These are phyloP conservation scores for Nitzschia sp. DNA, from an alignment of 108 stramenopile species.

Conservation along the genomic window DNA sequence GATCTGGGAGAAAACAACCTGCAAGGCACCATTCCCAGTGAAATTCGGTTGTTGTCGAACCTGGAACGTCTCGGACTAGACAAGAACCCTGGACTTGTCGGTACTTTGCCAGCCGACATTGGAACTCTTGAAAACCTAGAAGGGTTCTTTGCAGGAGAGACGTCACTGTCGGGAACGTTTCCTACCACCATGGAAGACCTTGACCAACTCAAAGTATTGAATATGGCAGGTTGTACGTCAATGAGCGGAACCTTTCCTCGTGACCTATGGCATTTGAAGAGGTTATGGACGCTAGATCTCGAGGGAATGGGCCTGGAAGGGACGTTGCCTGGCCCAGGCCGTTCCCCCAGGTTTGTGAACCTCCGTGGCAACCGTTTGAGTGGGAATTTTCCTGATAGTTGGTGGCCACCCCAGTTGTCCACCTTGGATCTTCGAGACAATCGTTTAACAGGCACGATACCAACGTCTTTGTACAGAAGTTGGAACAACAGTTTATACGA, in stretches of 20 bases:
- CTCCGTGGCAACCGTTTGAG: background rate
- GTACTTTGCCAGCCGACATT: background rate
- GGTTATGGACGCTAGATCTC: background rate
- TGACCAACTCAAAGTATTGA: background rate
- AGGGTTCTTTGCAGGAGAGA: background rate
- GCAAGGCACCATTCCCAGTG: background rate
- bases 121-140: background rate
- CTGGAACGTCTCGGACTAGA: background rate
- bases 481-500: background rate
- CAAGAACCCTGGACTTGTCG: slow-evolving; percentile 2
- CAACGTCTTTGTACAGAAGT: background rate
- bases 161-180: background rate
- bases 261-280: background rate
- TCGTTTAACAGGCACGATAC: slow-evolving; percentile 7
- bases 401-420: no score
- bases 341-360: background rate
- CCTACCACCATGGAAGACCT: background rate
- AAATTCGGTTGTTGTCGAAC: background rate
- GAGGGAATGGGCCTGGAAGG: background rate
- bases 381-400: background rate
- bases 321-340: background rate
- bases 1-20: background rate
- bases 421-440: slow-evolving; percentile 11
- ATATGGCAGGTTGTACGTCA: background rate
- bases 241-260: slow-evolving; percentile 4